Percentiles rank a stretch among this genome's conserved stretches.
phyloP scores from a whole-genome alignment of 179 eudicot species.

The Silene noctiflora region DNA sequence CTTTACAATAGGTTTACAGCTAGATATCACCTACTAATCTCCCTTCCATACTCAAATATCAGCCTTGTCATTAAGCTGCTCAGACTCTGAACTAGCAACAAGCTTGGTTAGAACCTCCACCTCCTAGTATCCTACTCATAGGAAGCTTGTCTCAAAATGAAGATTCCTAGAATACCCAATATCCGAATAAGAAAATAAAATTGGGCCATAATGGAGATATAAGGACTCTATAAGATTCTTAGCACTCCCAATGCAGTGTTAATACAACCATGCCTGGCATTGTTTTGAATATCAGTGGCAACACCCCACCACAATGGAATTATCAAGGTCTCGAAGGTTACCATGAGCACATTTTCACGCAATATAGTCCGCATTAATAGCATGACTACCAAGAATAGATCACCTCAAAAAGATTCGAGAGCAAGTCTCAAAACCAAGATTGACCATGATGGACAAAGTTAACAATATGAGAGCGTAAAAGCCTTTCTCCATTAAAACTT shows the following conservation, averaged over 20 bases:
- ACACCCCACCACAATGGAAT: too few species aligned
- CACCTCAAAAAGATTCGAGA: background rate
- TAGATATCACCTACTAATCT: background rate
- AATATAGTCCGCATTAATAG: too few species aligned
- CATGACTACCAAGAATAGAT: too few species aligned
- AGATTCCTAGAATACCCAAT: background rate
- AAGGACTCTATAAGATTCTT: too few species aligned
- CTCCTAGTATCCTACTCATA: too few species aligned
- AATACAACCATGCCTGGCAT: too few species aligned
- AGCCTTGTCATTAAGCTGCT: background rate
- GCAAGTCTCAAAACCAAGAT: background rate
- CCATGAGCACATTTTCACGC: too few species aligned
- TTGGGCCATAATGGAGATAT: too few species aligned
- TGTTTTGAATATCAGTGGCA: too few species aligned
- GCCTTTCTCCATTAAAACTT: background rate
- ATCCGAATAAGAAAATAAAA: background rate
- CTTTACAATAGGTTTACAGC: background rate
- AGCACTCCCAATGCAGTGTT: too few species aligned
- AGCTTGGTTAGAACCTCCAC: background rate
- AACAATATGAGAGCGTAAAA: background rate
- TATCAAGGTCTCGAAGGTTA: too few species aligned
- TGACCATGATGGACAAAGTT: background rate
- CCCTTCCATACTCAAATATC: background rate
- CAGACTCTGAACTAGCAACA: background rate
- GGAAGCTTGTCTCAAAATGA: background rate